Conservation (phyloP, 768 basidiomycete species). For the Panaeolus cyanescens region DNA sequence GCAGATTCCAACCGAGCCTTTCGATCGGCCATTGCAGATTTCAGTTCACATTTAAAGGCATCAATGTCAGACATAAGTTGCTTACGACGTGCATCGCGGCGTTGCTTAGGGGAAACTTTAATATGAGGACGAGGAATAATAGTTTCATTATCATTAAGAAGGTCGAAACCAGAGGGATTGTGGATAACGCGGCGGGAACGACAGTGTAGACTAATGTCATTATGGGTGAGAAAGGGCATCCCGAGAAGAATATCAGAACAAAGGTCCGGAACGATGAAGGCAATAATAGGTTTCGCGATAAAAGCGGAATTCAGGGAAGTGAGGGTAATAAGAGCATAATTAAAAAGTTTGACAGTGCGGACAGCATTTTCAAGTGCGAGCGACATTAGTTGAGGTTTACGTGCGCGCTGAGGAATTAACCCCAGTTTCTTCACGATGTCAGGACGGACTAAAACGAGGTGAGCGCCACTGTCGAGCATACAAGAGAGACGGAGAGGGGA, state of each 20-base stretch:
- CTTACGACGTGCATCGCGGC: neutral
- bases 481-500: too few species aligned
- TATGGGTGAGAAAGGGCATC: too few species aligned
- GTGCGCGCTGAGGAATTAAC: neutral
- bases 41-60: neutral
- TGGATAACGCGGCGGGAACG: neutral
- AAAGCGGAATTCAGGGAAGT: too few species aligned
- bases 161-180: neutral
- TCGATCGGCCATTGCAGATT: neutral
- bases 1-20: neutral
- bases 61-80: neutral
- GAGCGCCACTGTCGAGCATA: neutral
- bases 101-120: neutral
- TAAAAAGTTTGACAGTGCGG: too few species aligned
- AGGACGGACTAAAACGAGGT: neutral
- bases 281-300: too few species aligned
- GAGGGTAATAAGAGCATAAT: too few species aligned
- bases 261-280: neutral
- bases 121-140: neutral
- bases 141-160: neutral
- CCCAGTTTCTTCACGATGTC: neutral
- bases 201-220: too few species aligned
- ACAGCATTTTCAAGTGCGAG: too few species aligned
- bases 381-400: neutral
- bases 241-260: too few species aligned